phyloP scores from a whole-genome alignment of 2,329 filamentous ascomycete species.

The Colletotrichum cuscutae region DNA sequence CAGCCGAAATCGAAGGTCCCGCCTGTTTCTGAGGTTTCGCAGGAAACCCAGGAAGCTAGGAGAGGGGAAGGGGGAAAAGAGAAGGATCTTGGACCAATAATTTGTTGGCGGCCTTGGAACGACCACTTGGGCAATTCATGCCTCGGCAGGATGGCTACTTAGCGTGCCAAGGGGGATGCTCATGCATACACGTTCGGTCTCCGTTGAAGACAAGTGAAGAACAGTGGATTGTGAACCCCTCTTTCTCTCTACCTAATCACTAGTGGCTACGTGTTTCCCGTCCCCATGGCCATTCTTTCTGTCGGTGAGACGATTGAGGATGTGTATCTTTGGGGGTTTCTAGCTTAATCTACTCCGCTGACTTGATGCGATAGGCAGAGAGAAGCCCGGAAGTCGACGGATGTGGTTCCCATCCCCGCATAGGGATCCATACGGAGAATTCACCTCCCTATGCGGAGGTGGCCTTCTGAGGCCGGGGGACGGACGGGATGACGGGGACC shows the following conservation, averaged over 20 bases:
- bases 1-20: neutral
- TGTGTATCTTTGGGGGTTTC: neutral
- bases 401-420: neutral
- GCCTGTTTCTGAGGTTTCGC: neutral
- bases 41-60: neutral
- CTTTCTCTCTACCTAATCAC: too few relatives aligned
- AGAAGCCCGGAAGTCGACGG: neutral
- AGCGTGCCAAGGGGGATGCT: neutral
- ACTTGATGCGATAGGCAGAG: neutral
- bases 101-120: neutral
- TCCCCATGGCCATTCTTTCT: neutral
- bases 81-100: neutral
- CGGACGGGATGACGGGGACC: neutral
- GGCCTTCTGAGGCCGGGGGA: neutral
- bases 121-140: neutral
- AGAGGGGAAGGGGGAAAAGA: neutral
- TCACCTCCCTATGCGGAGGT: neutral
- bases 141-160: slow-evolving; percentile 4
- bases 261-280: too few relatives aligned
- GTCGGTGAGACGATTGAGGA: neutral
- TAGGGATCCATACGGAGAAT: neutral
- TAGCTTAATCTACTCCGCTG: neutral
- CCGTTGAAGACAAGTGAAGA: neutral
- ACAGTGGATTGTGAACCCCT: neutral
- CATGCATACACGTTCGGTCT: neutral